Percentiles rank a stretch among this genome's conserved stretches.
Conservation (phyloP, 2,329 filamentous ascomycete genomes). For the Trematosphaeria pertusa region DNA sequence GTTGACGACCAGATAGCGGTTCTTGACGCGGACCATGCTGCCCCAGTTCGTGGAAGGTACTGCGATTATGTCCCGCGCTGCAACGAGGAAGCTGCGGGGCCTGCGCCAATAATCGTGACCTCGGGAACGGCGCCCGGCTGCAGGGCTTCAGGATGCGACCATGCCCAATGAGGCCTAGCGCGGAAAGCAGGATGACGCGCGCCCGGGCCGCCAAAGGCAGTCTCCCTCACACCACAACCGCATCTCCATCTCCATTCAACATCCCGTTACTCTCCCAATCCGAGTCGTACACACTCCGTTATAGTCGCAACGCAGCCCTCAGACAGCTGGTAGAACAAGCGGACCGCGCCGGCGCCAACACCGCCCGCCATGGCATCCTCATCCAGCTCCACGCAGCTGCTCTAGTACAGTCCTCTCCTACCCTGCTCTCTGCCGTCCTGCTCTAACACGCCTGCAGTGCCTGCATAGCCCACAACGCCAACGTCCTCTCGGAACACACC, state of each 20-base stretch:
- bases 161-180: slow-evolving; percentile 14
- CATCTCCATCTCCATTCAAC: slow-evolving; percentile 11
- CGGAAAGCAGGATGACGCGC: slow-evolving; percentile 31
- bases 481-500: slow-evolving; percentile 92
- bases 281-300: slow-evolving; percentile 5
- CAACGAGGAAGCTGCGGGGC: background rate
- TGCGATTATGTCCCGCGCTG: background rate
- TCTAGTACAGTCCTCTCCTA: slow-evolving; percentile 43
- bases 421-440: background rate
- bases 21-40: slow-evolving; percentile 91
- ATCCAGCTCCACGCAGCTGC: slow-evolving; percentile 46
- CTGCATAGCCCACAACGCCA: slow-evolving; percentile 92
- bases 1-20: slow-evolving; percentile 93
- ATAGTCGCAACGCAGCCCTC: background rate
- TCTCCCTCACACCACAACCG: slow-evolving; percentile 30
- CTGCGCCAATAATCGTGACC: background rate
- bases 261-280: background rate
- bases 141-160: too few species aligned
- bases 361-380: slow-evolving; percentile 45
- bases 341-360: background rate
- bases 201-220: slow-evolving; percentile 25
- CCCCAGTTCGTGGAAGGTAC: background rate
- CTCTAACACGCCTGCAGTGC: slow-evolving; percentile 62
- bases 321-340: too few species aligned
- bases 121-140: slow-evolving; percentile 8